Percentiles rank a stretch among this genome's conserved stretches.
phyloP scores from a whole-genome alignment of 352 stramenopile genomes.

The Phytophthora cryptogea region DNA sequence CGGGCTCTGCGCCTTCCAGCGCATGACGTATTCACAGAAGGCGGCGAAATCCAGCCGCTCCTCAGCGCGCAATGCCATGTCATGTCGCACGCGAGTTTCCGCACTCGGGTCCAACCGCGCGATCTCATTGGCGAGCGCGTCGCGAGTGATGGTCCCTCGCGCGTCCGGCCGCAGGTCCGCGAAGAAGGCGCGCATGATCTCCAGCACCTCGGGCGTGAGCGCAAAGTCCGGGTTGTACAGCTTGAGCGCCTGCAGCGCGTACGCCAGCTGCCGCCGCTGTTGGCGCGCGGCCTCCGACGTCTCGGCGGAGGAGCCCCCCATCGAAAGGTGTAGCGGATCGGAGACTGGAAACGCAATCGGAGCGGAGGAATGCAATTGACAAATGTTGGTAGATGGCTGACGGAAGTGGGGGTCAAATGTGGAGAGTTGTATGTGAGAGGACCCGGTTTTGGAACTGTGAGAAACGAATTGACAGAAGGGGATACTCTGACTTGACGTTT shows the following conservation, averaged over 20 bases:
- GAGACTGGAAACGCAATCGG: constrained; percentile 1
- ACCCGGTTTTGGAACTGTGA: neutral
- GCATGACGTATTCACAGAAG: constrained; percentile 83
- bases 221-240: constrained; percentile 86
- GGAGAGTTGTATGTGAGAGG: neutral
- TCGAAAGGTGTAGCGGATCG: neutral
- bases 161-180: constrained; percentile 61
- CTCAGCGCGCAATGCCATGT: constrained; percentile 32
- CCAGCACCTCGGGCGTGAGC: constrained; percentile 78
- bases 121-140: constrained; percentile 63
- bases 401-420: neutral
- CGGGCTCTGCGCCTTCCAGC: constrained; percentile 76
- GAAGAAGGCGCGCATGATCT: constrained; percentile 85
- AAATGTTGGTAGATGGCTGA: neutral
- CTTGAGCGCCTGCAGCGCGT: constrained; percentile 65
- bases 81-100: constrained; percentile 52
- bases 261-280: constrained; percentile 42
- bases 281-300: constrained; percentile 7
- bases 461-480: neutral
- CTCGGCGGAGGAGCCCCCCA: neutral
- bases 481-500: neutral
- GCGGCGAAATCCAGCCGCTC: constrained; percentile 68
- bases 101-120: constrained; percentile 63
- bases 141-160: constrained; percentile 53
- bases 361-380: constrained; percentile 14